Conservation (phyloP, 2,329 filamentous ascomycete species). For the Daldinia eschscholtzii region DNA sequence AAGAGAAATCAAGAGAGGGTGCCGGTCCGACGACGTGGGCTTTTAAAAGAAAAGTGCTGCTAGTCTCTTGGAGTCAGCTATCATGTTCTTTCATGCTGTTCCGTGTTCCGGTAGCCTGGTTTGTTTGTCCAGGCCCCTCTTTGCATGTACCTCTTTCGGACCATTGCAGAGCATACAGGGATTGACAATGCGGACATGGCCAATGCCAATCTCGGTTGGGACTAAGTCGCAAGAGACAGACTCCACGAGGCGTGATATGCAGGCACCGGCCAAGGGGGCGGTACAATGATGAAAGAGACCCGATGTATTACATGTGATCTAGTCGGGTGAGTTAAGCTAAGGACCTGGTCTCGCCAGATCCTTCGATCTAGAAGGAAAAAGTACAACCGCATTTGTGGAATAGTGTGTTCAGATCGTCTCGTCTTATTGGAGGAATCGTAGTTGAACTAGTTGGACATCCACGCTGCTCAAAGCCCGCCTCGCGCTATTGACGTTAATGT, state of each 20-base stretch:
- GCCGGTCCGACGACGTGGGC: conserved; percentile 18
- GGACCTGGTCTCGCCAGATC: conserved; percentile 28
- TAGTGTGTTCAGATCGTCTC: conserved; percentile 10
- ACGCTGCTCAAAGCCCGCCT: conserved; percentile 24
- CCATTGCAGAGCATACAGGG: conserved; percentile 34
- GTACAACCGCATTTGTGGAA: conserved; percentile 28
- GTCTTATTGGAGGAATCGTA: conserved; percentile 31
- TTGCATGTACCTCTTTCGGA: conserved; percentile 20
- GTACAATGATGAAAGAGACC: conserved; percentile 21
- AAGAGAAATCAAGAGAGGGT: neutral
- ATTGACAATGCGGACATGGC: conserved; percentile 18
- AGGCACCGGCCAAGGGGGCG: conserved; percentile 33
- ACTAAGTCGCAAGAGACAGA: conserved; percentile 22
- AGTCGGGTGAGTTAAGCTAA: conserved; percentile 37
- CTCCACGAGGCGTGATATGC: conserved; percentile 31
- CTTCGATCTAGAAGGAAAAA: conserved; percentile 28
- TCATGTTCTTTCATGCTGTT: conserved; percentile 29
- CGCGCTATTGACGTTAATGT: conserved; percentile 36
- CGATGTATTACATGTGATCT: conserved; percentile 22
- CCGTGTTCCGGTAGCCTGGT: conserved; percentile 38
- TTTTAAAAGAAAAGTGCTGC: conserved; percentile 32
- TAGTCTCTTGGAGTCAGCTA: conserved; percentile 21
- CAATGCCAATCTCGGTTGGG: conserved; percentile 29
- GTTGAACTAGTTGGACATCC: neutral
- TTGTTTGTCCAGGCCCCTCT: conserved; percentile 30